These are phyloP conservation scores for Coccomyxa subellipsoidea DNA, from an alignment of 163 green algal species.

Conservation along the genomic window DNA sequence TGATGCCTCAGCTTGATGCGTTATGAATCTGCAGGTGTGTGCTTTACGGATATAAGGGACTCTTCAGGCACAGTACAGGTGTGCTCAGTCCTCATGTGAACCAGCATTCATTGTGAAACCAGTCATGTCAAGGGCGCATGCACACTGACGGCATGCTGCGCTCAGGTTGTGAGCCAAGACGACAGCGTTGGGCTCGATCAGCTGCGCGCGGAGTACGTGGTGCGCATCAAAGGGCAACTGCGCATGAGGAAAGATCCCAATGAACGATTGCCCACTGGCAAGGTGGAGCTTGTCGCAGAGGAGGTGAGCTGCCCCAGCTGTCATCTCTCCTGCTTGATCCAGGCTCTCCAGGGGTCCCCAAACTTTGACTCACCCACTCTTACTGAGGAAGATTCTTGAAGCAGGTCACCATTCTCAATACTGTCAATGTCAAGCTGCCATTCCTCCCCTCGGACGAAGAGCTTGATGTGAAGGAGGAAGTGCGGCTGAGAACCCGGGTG, in stretches of 20 bases:
- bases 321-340: too few relatives aligned
- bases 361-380: too few relatives aligned
- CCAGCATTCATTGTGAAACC: too few relatives aligned
- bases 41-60: slow-evolving; percentile 94
- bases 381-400: background rate
- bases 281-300: slow-evolving; percentile 72
- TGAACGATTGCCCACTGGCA: slow-evolving; percentile 75
- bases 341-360: too few relatives aligned
- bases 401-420: slow-evolving; percentile 78
- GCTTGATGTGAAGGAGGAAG: slow-evolving; percentile 71
- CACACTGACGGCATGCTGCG: background rate
- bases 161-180: slow-evolving; percentile 68
- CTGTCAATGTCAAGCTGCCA: slow-evolving; percentile 77
- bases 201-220: slow-evolving; percentile 86
- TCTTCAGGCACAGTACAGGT: slow-evolving; percentile 91
- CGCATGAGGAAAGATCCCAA: slow-evolving; percentile 83
- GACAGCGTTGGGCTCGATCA: slow-evolving; percentile 22
- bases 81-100: background rate
- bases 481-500: slow-evolving; percentile 81
- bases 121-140: too few relatives aligned
- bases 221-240: slow-evolving; percentile 74
- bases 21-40: slow-evolving; percentile 45
- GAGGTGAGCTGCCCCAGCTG: background rate
- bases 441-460: slow-evolving; percentile 73
- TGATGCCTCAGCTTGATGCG: background rate